Evolutionary conservation across 768 basidiomycete genomes (phyloP), one percentile per base, ranked within the genome.

Genomic region (Mycena maculata): DNA sequence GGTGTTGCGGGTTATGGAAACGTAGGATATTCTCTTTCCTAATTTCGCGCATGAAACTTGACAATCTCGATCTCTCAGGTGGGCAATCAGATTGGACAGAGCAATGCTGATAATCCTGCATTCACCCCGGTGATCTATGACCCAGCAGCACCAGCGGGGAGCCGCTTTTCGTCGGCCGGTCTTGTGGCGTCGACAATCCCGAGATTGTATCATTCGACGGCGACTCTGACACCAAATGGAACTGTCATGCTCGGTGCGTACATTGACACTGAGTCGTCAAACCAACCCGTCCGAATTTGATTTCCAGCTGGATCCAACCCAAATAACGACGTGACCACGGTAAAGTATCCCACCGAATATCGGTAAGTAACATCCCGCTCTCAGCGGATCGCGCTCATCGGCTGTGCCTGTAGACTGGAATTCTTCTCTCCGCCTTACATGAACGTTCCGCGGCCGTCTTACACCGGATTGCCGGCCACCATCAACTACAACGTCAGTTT

Each of bases 291-390:
- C 52, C 23, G 47, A 4, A 57, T 18, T 54, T 48, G n/a, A 20
- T 30, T 36, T 70, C 73, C 76, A 70, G 83, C 83, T 12, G 85
- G 84, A 3, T 84, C 83, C 15, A 85, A 86, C 68, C 85, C 85
- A 23, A 86, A 86, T 52, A 63, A 63, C 59, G 74, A 74, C 53
- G 58, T 74, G 41, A 66, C 67, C 25, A 68, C 67, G 2, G 58
- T 53, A 44, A 61, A 67, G 62, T 76, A 63, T 27, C 63, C 79
- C 70, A 75, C 72, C 22, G 82, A 84, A 76, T 84, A 81, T 75
- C 72, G 74, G 74, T 57, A 23, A 39, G 63, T 57, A 22, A 31
- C 41, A 31, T 42, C 30, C 11, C 1, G 30, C 10, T 47, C 23
- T 25, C 47, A 12, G 5, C 6, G 12, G 12, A 38, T 52, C 44